These are phyloP conservation scores for Dioszegia aurantiaca DNA, from an alignment of 768 basidiomycete genomes.

Conservation along the genomic window DNA sequence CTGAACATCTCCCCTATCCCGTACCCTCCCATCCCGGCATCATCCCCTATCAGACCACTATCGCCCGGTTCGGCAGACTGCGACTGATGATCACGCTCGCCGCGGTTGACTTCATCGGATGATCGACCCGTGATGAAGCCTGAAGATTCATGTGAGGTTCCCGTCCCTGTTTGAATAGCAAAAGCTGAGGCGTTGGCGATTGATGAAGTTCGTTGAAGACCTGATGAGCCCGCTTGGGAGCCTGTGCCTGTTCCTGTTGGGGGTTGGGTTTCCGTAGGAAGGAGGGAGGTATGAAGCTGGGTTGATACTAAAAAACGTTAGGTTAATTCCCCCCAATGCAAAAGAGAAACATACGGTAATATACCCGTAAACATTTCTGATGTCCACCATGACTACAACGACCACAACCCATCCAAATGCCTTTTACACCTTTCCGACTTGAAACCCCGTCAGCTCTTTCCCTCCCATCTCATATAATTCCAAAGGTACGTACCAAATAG, in stretches of 20 bases:
- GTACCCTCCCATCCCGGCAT: not conserved
- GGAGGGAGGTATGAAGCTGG: not conserved
- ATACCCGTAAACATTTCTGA: conserved; percentile 34
- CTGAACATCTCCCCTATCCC: conserved; percentile 1
- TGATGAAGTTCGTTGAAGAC: not conserved
- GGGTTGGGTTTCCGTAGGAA: not conserved
- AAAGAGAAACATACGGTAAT: conserved; percentile 32
- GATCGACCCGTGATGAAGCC: conserved; percentile 13
- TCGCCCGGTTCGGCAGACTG: not conserved
- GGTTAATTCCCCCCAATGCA: no score
- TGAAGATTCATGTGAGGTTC: conserved; percentile 21
- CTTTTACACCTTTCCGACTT: conserved; percentile 30
- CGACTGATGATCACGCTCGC: no score
- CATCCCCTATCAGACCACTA: not conserved
- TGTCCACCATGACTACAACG: conserved; percentile 45
- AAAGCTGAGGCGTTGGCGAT: no score
- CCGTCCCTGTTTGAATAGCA: not conserved
- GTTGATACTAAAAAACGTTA: not conserved
- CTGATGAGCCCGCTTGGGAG: conserved; percentile 6
- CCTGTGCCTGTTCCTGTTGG: not conserved
- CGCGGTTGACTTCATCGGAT: no score
- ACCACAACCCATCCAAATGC: conserved; percentile 38
- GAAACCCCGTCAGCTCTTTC: not conserved
- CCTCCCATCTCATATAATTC: not conserved
- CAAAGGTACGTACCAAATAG: conserved; percentile 22